phyloP scores from a whole-genome alignment of 176 grass and related monocot species.

The Bonia amplexicaulis region DNA sequence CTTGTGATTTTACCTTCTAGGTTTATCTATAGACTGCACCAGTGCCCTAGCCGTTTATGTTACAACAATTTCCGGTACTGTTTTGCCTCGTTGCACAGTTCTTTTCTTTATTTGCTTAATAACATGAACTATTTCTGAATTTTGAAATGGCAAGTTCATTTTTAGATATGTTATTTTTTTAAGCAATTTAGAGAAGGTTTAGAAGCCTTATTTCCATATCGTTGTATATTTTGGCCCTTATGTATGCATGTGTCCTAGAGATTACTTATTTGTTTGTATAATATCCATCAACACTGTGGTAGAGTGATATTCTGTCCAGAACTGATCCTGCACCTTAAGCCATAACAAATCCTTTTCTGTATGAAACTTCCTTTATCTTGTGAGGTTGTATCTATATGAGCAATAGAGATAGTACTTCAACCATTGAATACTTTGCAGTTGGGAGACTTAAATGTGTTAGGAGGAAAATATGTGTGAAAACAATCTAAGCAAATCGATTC shows the following conservation, averaged over 20 bases:
- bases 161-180: background rate
- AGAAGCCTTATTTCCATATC: background rate
- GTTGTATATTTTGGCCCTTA: background rate
- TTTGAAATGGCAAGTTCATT: background rate
- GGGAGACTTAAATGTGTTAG: background rate
- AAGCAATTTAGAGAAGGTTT: background rate
- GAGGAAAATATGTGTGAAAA: background rate
- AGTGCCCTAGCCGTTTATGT: background rate
- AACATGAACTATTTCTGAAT: background rate
- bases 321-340: background rate
- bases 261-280: background rate
- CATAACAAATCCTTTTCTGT: background rate
- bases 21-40: background rate
- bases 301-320: background rate
- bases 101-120: background rate
- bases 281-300: background rate
- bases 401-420: background rate
- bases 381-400: background rate
- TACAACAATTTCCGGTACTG: background rate
- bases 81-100: background rate
- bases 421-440: background rate
- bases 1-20: background rate
- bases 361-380: background rate
- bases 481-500: background rate
- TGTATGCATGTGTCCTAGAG: background rate